Base-by-base conservation (phyloP, 1,139 yeast species). In the Arxiozyma slooffiae region DNA sequence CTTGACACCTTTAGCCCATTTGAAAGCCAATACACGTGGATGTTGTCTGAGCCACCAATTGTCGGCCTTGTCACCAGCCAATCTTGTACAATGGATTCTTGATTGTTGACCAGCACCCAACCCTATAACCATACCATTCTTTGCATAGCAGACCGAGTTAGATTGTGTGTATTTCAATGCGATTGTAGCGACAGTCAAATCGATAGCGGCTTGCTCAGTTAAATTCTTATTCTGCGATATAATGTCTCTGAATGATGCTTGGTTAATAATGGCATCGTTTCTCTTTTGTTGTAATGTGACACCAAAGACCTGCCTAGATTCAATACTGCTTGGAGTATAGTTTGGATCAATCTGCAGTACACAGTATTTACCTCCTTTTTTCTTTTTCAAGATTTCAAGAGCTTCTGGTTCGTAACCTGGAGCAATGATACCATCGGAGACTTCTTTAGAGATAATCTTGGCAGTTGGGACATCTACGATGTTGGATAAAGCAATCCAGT, bases 11-110 rank as follows among this genome's bases (percentile, higher is more conserved):
- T 89, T 88, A 60, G 96, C 95, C 97, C 97, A 92, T 75, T 92
- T 80, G 80, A 92, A 85, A 26, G 76, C 95, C 53, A 90, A 75
- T 21, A 92, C 98, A 68, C 77, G 81, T 62, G 98, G 97, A 71
- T 92, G 97, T 71, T 92, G 97, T 77, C 98, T 85, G 66, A 92
- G 79, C 98, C 98, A 92, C 97, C 97, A 92, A 79, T 89, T 89
- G 72, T 92, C 97, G 57, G 97, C 97, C 78, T 92, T 92, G 67
- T 92, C 98, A 69, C 98, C 98, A 50, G 98, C 98, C 63, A 92
- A 80, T 75, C 98, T 84, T 51, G 98, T 92, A 77, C 98, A 92
- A 77, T 92, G 98, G 66, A 92, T 92, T 76, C 98, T 85, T 49
- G 97, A 88, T 76, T 92, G 98, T 77, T 92, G 98, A 61, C 98